Conservation (phyloP, 371 early-diverging fungal species). For the Rhizomucor miehei region DNA sequence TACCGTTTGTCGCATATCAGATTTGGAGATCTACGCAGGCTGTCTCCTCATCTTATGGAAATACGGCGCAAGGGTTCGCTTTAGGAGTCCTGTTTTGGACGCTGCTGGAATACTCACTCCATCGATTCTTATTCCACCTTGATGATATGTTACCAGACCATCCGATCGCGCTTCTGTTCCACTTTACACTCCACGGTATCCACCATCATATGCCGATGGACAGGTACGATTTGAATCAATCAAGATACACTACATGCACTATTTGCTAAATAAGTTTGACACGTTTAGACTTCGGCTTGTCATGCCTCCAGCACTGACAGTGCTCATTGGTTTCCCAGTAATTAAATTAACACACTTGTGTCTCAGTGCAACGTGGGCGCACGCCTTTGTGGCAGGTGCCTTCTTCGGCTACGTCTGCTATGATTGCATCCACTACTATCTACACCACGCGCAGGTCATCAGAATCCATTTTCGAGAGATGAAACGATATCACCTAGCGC, state of each 20-base stretch:
- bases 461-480: slow-evolving; percentile 73
- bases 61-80: slow-evolving; percentile 26
- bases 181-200: slow-evolving; percentile 92
- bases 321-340: slow-evolving; percentile 64
- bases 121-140: slow-evolving; percentile 92
- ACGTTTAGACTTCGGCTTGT: slow-evolving; percentile 78
- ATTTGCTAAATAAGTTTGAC: neutral
- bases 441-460: slow-evolving; percentile 86
- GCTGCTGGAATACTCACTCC: slow-evolving; percentile 78
- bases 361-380: slow-evolving; percentile 48
- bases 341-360: slow-evolving; percentile 49
- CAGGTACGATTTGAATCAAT: slow-evolving; percentile 71
- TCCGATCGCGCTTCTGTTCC: slow-evolving; percentile 67
- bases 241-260: neutral
- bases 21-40: slow-evolving; percentile 22
- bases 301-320: slow-evolving; percentile 91
- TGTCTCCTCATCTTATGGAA: neutral
- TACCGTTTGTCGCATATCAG: slow-evolving; percentile 65
- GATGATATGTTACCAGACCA: slow-evolving; percentile 87
- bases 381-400: slow-evolving; percentile 73
- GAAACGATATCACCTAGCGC: slow-evolving; percentile 93
- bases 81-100: slow-evolving; percentile 83
- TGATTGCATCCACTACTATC: slow-evolving; percentile 91
- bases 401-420: slow-evolving; percentile 85
- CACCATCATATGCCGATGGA: slow-evolving; percentile 98